A percentile compares a stretch with the other conserved stretches of the same genome.
phyloP scores from a whole-genome alignment of 2,329 filamentous ascomycete genomes.

The Sarocladiaceae sp. region DNA sequence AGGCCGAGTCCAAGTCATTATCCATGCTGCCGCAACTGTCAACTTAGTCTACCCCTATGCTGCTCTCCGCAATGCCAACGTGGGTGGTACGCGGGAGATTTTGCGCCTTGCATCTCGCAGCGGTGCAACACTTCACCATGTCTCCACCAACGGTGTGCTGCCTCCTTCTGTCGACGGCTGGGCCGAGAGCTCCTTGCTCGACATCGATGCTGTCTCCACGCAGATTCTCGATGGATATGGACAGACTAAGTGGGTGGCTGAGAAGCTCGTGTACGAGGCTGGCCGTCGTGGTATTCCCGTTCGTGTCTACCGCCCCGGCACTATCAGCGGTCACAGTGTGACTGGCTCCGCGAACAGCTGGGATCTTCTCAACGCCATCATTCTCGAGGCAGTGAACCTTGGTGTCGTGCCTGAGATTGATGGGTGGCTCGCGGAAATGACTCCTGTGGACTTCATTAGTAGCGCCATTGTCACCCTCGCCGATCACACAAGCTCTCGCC shows the following conservation, averaged over 20 bases:
- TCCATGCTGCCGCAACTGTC: conserved; percentile 75
- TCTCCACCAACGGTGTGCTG: conserved; percentile 77
- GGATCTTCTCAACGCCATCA: conserved; percentile 70
- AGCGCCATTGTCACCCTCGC: conserved; percentile 68
- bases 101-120: conserved; percentile 64
- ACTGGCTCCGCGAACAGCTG: conserved; percentile 75
- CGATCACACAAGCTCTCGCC: conserved; percentile 57
- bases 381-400: conserved; percentile 73
- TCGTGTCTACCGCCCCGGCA: conserved; percentile 68
- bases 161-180: conserved; percentile 67
- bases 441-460: conserved; percentile 77
- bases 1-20: conserved; percentile 63
- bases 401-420: conserved; percentile 67
- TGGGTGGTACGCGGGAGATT: conserved; percentile 74
- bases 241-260: conserved; percentile 78
- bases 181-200: conserved; percentile 64
- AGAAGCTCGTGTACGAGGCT: conserved; percentile 69
- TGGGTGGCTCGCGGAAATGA: conserved; percentile 79
- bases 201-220: conserved; percentile 62
- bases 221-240: conserved; percentile 71
- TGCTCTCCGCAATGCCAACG: conserved; percentile 68
- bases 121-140: conserved; percentile 70
- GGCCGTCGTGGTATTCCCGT: conserved; percentile 64
- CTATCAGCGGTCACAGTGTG: conserved; percentile 72
- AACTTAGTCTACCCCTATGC: conserved; percentile 81